Percentiles rank a stretch among this genome's conserved stretches.
Evolutionary conservation across 495 filamentous ascomycete species (phyloP).

Genomic region (Aspergillus carlsbadensis): DNA sequence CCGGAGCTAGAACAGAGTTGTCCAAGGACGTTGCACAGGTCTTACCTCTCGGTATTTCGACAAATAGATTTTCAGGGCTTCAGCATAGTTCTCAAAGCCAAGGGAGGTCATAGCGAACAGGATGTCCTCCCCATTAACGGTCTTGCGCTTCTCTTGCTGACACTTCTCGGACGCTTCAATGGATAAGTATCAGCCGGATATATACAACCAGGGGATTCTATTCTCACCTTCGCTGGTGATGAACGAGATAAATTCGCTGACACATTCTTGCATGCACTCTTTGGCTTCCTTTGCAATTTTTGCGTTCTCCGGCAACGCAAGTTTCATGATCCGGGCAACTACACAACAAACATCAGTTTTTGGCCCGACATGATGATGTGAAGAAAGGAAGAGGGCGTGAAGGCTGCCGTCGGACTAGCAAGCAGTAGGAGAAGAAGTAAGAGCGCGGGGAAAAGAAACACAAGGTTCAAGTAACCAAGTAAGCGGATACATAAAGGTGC

Average conservation of each 20-base stretch:
- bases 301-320: conserved; percentile 92
- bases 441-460: not conserved
- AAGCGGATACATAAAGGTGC: conserved; percentile 3
- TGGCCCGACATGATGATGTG: not conserved
- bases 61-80: conserved; percentile 96
- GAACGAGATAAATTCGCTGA: conserved; percentile 99
- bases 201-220: conserved; percentile 4
- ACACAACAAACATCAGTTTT: conserved; percentile 83
- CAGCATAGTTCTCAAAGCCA: conserved; percentile 97
- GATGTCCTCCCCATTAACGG: conserved; percentile 98
- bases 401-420: not conserved
- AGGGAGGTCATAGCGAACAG: conserved; percentile 98
- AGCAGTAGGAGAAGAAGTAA: not conserved
- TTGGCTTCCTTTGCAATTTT: conserved; percentile 99
- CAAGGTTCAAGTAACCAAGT: not conserved
- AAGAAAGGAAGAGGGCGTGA: not conserved
- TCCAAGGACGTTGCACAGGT: conserved; percentile 31
- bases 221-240: conserved; percentile 95
- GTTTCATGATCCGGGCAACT: conserved; percentile 99
- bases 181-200: conserved; percentile 5
- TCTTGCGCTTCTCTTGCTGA: conserved; percentile 98
- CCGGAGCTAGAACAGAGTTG: conserved; percentile 14
- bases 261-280: conserved; percentile 99
- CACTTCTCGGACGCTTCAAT: conserved; percentile 92
- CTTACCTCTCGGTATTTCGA: conserved; percentile 97